Base-by-base conservation (phyloP, 306 rosid species). In the Gleditsia sinensis region DNA sequence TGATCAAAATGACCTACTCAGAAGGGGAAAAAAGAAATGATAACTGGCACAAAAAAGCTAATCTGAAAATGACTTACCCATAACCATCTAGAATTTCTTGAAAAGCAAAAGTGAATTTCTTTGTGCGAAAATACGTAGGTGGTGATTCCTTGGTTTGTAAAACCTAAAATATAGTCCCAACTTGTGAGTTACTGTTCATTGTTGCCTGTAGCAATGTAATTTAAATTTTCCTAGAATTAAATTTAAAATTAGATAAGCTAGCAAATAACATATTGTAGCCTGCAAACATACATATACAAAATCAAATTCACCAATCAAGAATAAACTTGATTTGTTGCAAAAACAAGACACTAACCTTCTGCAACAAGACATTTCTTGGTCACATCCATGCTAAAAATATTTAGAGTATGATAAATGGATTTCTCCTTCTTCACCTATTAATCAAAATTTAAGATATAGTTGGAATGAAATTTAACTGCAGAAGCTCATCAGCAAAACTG, bases 321-420 rank as follows among this genome's bases (percentile, higher is more conserved):
- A 63, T 83, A 77, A 76, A 92, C 96, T 93, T 92, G 88, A 57
- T 54, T 80, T 83, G 92, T 76, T 27, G 96, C 96, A 66, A 77
- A 85, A 71, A 89, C 81, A 58, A 93, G 93, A 82, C 90, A 88
- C 97, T 96, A 92, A 57, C 96, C 97, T 82, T 89, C 93, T 9
- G 92, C 93, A 76, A 91, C 89, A 78, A 92, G 93, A 69, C 96
- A 92, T 84, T n/a, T n/a, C n/a, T n/a, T n/a, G n/a, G n/a, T n/a
- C n/a, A n/a, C n/a, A n/a, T n/a, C n/a, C n/a, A n/a, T n/a, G n/a
- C n/a, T n/a, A n/a, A n/a, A n/a, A n/a, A n/a, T n/a, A n/a, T n/a
- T n/a, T n/a, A n/a, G n/a, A n/a, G n/a, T n/a, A n/a, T n/a, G n/a
- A n/a, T n/a, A n/a, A n/a, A n/a, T n/a, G n/a, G n/a, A n/a, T n/a